Evolutionary conservation across 257 asterid species (phyloP).

Genomic region (Solanum megistacrolobum): DNA sequence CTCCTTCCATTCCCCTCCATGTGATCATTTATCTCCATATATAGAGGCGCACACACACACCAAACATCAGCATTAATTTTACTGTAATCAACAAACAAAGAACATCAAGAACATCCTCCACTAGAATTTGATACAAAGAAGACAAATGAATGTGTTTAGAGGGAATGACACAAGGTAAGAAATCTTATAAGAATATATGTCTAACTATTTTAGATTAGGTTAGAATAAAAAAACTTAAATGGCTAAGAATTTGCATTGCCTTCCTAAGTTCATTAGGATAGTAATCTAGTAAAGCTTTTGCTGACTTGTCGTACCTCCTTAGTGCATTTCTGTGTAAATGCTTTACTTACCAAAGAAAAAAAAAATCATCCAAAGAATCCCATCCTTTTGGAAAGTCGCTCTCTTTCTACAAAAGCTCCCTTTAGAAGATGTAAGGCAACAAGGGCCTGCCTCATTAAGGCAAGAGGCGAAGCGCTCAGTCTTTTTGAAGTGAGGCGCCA

Average conservation of each 20-base stretch:
- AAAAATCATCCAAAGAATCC: background rate
- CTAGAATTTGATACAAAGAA: background rate
- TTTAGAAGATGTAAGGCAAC: background rate
- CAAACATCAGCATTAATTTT: background rate
- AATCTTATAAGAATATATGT: background rate
- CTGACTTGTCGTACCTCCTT: background rate
- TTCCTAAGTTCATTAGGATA: background rate
- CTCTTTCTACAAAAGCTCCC: background rate
- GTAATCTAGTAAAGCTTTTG: background rate
- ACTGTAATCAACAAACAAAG: background rate
- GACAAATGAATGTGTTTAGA: background rate
- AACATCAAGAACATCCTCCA: background rate
- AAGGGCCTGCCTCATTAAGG: background rate
- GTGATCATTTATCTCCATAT: background rate
- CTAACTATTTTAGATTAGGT: background rate
- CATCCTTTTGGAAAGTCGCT: background rate
- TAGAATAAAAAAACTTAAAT: background rate
- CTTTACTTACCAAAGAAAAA: background rate
- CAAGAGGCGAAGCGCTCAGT: background rate
- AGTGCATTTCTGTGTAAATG: background rate
- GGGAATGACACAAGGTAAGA: background rate
- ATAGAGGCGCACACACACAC: background rate
- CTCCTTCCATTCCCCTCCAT: background rate
- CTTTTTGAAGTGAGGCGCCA: background rate
- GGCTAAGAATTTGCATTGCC: background rate